These are phyloP conservation scores for Aspergillus heteromorphus DNA, from an alignment of 495 filamentous ascomycete species.

Conservation along the genomic window DNA sequence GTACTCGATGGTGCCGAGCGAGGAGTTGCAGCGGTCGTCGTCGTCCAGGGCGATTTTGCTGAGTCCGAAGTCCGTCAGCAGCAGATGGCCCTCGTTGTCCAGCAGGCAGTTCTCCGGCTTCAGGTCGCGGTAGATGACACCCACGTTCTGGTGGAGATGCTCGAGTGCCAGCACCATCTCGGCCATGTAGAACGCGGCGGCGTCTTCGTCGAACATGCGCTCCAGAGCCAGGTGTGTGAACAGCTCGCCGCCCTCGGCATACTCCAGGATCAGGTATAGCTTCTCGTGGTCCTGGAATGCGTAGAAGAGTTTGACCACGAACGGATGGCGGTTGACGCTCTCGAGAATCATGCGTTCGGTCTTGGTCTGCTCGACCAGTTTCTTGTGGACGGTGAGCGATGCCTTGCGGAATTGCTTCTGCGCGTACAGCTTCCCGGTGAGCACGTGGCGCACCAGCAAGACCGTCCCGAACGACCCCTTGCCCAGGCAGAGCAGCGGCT, in stretches of 20 bases:
- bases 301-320: slow-evolving; percentile 96
- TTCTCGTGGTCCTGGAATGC: slow-evolving; percentile 98
- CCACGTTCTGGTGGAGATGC: slow-evolving; percentile 84
- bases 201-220: slow-evolving; percentile 84
- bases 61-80: slow-evolving; percentile 94
- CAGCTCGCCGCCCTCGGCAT: slow-evolving; percentile 94
- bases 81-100: slow-evolving; percentile 83
- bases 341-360: slow-evolving; percentile 92
- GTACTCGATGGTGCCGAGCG: slow-evolving; percentile 90
- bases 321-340: slow-evolving; percentile 90
- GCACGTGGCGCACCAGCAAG: slow-evolving; percentile 77
- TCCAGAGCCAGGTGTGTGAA: slow-evolving; percentile 86
- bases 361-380: slow-evolving; percentile 91
- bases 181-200: slow-evolving; percentile 94
- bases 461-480: slow-evolving; percentile 96
- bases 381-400: slow-evolving; percentile 85
- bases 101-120: slow-evolving; percentile 98
- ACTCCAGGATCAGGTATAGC: slow-evolving; percentile 95
- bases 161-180: slow-evolving; percentile 92
- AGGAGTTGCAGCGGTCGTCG: slow-evolving; percentile 72
- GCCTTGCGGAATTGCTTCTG: slow-evolving; percentile 99
- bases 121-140: slow-evolving; percentile 92
- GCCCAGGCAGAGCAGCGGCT: slow-evolving; percentile 87
- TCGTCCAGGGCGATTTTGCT: slow-evolving; percentile 87
- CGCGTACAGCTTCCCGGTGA: slow-evolving; percentile 85